Conservation (phyloP, 2,329 filamentous ascomycete species). For the Pyrenophora teres region DNA sequence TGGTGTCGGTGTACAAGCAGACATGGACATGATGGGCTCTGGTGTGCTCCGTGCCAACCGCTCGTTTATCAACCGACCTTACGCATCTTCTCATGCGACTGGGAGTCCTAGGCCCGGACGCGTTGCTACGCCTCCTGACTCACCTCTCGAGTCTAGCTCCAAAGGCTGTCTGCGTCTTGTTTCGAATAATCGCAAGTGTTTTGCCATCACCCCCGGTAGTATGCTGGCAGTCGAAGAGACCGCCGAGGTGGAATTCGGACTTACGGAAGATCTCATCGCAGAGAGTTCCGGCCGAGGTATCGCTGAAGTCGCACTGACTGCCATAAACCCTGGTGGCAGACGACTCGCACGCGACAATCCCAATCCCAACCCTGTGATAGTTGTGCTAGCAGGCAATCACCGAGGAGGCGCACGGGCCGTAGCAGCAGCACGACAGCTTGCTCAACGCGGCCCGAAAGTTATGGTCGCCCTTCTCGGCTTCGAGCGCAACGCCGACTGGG, state of each 20-base stretch:
- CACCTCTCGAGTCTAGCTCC: constrained; percentile 38
- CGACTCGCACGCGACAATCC: constrained; percentile 56
- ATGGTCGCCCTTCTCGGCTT: constrained; percentile 83
- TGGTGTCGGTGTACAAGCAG: constrained; percentile 46
- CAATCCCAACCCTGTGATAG: constrained; percentile 61
- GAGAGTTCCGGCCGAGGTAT: constrained; percentile 91
- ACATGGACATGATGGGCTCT: constrained; percentile 40
- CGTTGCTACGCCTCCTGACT: constrained; percentile 44
- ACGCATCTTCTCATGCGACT: constrained; percentile 46
- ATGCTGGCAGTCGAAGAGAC: constrained; percentile 94
- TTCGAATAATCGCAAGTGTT: constrained; percentile 60
- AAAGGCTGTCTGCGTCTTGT: constrained; percentile 55
- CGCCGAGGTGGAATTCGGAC: constrained; percentile 81
- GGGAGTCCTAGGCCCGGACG: constrained; percentile 42
- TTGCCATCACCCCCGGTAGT: constrained; percentile 70
- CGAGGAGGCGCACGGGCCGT: constrained; percentile 84
- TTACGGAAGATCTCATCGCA: constrained; percentile 87
- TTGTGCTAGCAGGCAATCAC: constrained; percentile 94
- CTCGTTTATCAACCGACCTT: constrained; percentile 39
- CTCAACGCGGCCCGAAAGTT: constrained; percentile 80
- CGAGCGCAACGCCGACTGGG: constrained; percentile 78
- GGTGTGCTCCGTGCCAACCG: constrained; percentile 39
- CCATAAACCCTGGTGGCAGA: constrained; percentile 65
- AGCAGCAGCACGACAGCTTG: constrained; percentile 82
- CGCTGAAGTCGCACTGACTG: constrained; percentile 76